Percentiles rank a stretch among this genome's conserved stretches.
phyloP scores from a whole-genome alignment of 805 yeast species.

The Ogataea degrootiae region DNA sequence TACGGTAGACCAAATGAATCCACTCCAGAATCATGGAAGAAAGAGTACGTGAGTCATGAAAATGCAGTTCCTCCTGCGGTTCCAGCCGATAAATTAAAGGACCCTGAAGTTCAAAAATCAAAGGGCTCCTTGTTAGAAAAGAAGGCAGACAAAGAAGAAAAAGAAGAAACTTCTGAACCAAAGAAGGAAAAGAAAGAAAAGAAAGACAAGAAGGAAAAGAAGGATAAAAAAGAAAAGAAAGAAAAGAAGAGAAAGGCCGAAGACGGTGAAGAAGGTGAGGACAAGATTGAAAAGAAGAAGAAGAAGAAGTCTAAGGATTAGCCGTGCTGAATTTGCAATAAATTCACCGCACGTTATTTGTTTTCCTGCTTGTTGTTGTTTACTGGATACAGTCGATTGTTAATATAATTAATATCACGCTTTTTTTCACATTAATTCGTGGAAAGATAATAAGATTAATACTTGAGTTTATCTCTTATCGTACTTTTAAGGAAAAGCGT shows the following conservation, averaged over 20 bases:
- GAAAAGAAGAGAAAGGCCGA: slow-evolving; percentile 37
- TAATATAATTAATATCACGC: slow-evolving; percentile 1
- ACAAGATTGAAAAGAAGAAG: slow-evolving; percentile 23
- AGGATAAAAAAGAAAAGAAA: slow-evolving; percentile 50
- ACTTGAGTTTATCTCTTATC: neutral
- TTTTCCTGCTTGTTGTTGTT: no score
- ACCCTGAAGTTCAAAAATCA: slow-evolving; percentile 36
- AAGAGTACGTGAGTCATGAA: slow-evolving; percentile 69
- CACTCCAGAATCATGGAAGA: slow-evolving; percentile 92
- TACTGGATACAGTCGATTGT: neutral
- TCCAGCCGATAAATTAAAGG: slow-evolving; percentile 46
- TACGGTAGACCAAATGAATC: slow-evolving; percentile 90
- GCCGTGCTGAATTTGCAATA: neutral
- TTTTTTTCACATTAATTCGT: neutral
- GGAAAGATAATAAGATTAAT: neutral
- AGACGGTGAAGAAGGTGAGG: slow-evolving; percentile 29
- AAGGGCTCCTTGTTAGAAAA: slow-evolving; percentile 41
- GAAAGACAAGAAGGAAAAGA: slow-evolving; percentile 52
- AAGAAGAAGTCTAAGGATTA: slow-evolving; percentile 26
- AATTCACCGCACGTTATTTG: neutral
- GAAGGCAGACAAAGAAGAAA: slow-evolving; percentile 25
- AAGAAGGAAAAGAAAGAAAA: slow-evolving; percentile 48
- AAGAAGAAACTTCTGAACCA: slow-evolving; percentile 26
- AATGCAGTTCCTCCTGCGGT: slow-evolving; percentile 57
- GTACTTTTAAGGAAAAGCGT: no score